Percentiles rank a stretch among this genome's conserved stretches.
These are phyloP conservation scores for Ramaria sp. DNA, from an alignment of 768 basidiomycete genomes.

Conservation along the genomic window DNA sequence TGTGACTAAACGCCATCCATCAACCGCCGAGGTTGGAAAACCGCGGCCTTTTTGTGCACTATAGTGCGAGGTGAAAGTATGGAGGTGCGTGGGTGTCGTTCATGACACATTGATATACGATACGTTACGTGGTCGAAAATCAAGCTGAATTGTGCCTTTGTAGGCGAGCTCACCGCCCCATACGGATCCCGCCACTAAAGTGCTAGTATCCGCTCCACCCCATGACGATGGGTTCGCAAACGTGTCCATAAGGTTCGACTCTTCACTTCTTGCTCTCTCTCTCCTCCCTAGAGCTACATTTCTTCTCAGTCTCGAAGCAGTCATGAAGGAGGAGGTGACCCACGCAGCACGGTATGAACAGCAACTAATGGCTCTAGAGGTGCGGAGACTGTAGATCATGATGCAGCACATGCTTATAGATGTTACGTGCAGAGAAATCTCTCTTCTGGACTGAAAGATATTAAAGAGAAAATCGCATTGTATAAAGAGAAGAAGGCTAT, in stretches of 20 bases:
- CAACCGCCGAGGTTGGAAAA: no score
- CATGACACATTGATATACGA: no score
- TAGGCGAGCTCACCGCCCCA: neutral
- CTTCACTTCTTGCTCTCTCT: neutral
- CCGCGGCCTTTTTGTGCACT: neutral
- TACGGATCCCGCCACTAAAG: neutral
- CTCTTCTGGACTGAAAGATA: neutral
- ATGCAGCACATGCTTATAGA: neutral
- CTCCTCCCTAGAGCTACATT: neutral
- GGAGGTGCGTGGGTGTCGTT: no score
- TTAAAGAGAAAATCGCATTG: neutral
- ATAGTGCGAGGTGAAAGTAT: neutral
- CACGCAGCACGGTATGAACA: constrained; percentile 4
- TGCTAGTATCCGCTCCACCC: neutral
- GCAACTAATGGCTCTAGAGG: neutral
- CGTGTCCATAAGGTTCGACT: neutral
- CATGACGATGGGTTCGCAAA: neutral
- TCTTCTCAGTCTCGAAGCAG: neutral
- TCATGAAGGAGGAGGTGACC: constrained; percentile 6
- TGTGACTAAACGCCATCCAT: no score
- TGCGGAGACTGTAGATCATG: neutral
- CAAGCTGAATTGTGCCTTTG: no score
- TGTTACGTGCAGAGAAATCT: neutral
- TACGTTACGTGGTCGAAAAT: no score
- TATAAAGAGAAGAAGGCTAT: constrained; percentile 3